Evolutionary conservation across 2,329 filamentous ascomycete genomes (phyloP), one percentile per base, ranked within the genome.

Genomic region (Nigrospora osmanthi): DNA sequence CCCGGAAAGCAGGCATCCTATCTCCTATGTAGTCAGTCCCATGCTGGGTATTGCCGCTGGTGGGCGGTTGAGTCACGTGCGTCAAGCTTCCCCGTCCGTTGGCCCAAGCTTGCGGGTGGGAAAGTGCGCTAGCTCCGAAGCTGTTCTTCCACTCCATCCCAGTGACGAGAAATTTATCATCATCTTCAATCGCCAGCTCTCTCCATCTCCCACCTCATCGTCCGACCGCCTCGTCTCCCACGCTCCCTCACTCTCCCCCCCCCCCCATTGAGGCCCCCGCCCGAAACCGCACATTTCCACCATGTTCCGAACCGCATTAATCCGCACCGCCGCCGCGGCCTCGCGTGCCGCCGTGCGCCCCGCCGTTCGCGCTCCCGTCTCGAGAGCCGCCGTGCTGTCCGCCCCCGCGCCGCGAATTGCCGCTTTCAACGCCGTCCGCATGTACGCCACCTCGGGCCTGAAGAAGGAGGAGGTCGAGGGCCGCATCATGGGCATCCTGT

Each of bases 301-400:
- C 53, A 97, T 97, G 91, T 89, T 96, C 78, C 87, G 91, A 73
- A 82, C 87, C 69, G 83, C 87, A 64, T 70, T 93, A 67, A 75
- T 91, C 73, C 86, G 86, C 71, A 85, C 87, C 62, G 80, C 85
- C 67, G 78, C 83, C 65, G 69, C 64, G 58, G 70, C 70, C 52
- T 69, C 71, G 54, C 70, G 71, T 53, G 57, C 64, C 69, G 69
- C 72, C 76, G 75, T 80, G 66, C 75, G 79, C 62, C 75, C 79
- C 64, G 70, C 76, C 66, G 69, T 66, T 58, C 61, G 67, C 72
- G 55, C 75, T 79, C 58, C 74, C 58, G 70, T 75, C 48, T 35
- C 51, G 49, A 62, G 60, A 58, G 60, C 78, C 66, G 71, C 81
- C 66, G 74, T 75, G 60, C 71, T 72, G 50, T 73, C 77, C 63